Conservation (phyloP, 2,329 filamentous ascomycete genomes). For the Penicillium sclerotiorum region DNA sequence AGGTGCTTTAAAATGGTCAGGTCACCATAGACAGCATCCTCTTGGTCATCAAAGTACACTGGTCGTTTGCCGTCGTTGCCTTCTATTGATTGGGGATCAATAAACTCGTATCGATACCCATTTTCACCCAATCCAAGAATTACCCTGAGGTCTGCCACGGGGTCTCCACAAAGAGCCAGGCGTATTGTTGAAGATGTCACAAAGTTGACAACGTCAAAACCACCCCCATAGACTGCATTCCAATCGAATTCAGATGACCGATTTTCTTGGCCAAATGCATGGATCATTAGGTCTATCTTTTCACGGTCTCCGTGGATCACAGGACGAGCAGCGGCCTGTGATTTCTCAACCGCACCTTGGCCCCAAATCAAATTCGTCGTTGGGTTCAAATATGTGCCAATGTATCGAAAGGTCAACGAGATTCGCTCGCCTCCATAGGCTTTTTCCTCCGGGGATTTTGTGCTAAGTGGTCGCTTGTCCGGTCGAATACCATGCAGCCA, state of each 20-base stretch:
- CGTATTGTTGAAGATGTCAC: constrained; percentile 38
- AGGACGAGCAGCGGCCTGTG: constrained; percentile 57
- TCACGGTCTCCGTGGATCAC: constrained; percentile 71
- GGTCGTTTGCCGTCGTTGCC: constrained; percentile 15
- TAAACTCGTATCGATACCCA: constrained; percentile 37
- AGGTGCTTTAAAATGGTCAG: constrained; percentile 36
- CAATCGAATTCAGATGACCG: constrained; percentile 71
- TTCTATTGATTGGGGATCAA: constrained; percentile 12
- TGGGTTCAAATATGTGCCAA: constrained; percentile 78
- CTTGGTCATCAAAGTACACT: constrained; percentile 34
- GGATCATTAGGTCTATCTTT: constrained; percentile 67
- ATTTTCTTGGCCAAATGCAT: constrained; percentile 85
- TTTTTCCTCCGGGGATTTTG: constrained; percentile 71
- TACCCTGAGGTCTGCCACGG: constrained; percentile 41
- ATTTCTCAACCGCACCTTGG: constrained; percentile 78
- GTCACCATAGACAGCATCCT: constrained; percentile 32
- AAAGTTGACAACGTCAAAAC: constrained; percentile 74
- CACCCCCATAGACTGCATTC: constrained; percentile 72
- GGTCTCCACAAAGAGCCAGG: constrained; percentile 35
- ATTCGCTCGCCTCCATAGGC: constrained; percentile 78
- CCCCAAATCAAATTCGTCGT: constrained; percentile 79
- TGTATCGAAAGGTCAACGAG: constrained; percentile 85
- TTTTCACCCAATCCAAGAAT: constrained; percentile 43
- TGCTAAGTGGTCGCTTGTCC: constrained; percentile 71
- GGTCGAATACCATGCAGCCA: constrained; percentile 93